These are phyloP conservation scores for Pyrenophora graminea DNA, from an alignment of 2,329 filamentous ascomycete species.

Conservation along the genomic window DNA sequence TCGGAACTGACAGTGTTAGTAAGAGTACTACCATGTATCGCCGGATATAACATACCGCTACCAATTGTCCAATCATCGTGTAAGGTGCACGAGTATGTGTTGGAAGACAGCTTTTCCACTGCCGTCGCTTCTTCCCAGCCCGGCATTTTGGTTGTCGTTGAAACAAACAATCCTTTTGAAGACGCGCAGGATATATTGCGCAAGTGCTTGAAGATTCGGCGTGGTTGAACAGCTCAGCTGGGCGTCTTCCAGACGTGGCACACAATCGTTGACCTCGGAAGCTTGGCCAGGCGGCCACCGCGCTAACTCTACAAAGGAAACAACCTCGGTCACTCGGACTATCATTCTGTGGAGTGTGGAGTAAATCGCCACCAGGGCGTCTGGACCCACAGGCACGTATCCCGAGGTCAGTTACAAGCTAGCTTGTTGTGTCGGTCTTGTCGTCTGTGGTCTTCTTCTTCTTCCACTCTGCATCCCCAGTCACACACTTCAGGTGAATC, in stretches of 20 bases:
- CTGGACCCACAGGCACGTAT: constrained; percentile 13
- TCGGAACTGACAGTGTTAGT: constrained; percentile 59
- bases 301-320: constrained; percentile 23
- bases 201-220: no score
- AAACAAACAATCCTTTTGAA: no score
- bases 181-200: no score
- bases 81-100: constrained; percentile 63
- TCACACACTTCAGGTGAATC: neutral
- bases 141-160: constrained; percentile 29
- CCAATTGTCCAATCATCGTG: constrained; percentile 68
- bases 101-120: constrained; percentile 55
- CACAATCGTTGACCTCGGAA: constrained; percentile 26
- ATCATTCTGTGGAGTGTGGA: constrained; percentile 23
- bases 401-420: constrained; percentile 10
- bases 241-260: neutral
- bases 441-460: constrained; percentile 9
- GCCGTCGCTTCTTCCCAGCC: constrained; percentile 55
- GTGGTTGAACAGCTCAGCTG: no score
- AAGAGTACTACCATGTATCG: neutral
- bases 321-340: constrained; percentile 22
- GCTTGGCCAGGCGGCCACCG: neutral
- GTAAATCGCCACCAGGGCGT: constrained; percentile 11
- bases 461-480: constrained; percentile 8
- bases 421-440: constrained; percentile 11
- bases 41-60: constrained; percentile 52